These are phyloP conservation scores for Saitozyma podzolica DNA, from an alignment of 768 basidiomycete genomes.

Conservation along the genomic window DNA sequence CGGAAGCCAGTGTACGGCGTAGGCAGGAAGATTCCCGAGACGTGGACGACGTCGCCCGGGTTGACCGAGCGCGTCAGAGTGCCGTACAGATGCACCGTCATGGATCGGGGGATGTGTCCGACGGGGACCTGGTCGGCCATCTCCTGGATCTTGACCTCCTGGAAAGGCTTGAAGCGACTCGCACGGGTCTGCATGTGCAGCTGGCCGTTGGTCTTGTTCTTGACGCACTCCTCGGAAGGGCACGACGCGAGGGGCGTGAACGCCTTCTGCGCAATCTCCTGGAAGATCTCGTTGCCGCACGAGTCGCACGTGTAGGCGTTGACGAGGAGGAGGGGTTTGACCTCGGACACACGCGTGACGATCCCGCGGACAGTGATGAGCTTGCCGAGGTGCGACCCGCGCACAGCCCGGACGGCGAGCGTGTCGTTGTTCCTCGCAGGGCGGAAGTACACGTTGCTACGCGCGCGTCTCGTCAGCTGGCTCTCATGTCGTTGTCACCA, in stretches of 20 bases:
- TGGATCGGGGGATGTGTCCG: slow-evolving; percentile 96
- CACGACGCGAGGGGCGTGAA: slow-evolving; percentile 89
- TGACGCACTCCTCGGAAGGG: slow-evolving; percentile 78
- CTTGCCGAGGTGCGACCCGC: slow-evolving; percentile 79
- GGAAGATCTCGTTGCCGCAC: slow-evolving; percentile 97
- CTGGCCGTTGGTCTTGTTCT: slow-evolving; percentile 81
- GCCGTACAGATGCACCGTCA: slow-evolving; percentile 94
- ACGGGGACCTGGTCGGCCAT: slow-evolving; percentile 99
- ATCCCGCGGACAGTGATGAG: slow-evolving; percentile 96
- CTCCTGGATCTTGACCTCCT: slow-evolving; percentile 98
- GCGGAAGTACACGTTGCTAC: slow-evolving; percentile 89
- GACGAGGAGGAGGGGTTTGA: slow-evolving; percentile 93
- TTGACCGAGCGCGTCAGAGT: slow-evolving; percentile 84
- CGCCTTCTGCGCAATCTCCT: slow-evolving; percentile 88
- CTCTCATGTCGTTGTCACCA: not conserved
- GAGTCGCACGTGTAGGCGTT: slow-evolving; percentile 98
- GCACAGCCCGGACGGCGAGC: slow-evolving; percentile 89
- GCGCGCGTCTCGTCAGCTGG: slow-evolving; percentile 1
- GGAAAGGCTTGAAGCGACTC: slow-evolving; percentile 94
- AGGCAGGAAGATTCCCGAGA: slow-evolving; percentile 96
- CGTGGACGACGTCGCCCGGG: slow-evolving; percentile 91
- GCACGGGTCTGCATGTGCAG: slow-evolving; percentile 98
- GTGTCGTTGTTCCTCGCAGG: slow-evolving; percentile 59
- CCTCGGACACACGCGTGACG: slow-evolving; percentile 96
- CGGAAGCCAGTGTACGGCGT: slow-evolving; percentile 97